Evolutionary conservation across 1,284 basidiomycete species (phyloP).

Genomic region (Rhodotorula sp.): DNA sequence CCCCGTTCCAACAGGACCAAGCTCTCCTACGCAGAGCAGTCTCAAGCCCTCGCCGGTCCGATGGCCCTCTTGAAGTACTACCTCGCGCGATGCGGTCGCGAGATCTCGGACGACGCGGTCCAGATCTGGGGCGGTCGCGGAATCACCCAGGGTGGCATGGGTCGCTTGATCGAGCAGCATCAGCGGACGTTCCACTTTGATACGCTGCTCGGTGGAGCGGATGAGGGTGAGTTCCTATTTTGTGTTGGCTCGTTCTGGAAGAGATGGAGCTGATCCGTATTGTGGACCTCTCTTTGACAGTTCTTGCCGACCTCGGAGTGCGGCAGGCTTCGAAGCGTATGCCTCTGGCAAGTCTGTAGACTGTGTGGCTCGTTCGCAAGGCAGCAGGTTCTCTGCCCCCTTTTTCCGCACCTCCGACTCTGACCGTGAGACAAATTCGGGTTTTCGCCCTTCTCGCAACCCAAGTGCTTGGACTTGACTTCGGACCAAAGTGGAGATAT

Average conservation of each 20-base stretch:
- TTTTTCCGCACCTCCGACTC: no score
- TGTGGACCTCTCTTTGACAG: constrained; percentile 1
- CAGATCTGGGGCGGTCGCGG: constrained; percentile 54
- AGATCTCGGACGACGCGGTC: constrained; percentile 34
- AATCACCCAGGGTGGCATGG: constrained; percentile 63
- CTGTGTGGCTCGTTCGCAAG: no score
- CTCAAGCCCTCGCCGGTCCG: constrained; percentile 40
- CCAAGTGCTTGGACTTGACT: no score
- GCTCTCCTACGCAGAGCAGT: constrained; percentile 41
- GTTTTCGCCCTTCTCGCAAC: no score
- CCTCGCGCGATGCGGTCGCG: constrained; percentile 27
- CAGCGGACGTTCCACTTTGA: constrained; percentile 32
- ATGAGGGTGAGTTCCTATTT: constrained; percentile 14
- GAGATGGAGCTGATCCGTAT: not conserved
- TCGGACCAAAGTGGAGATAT: no score
- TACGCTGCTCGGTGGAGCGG: constrained; percentile 31
- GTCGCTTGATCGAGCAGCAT: constrained; percentile 11
- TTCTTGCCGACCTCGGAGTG: constrained; percentile 38
- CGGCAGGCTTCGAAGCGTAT: constrained; percentile 40
- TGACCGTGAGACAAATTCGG: no score
- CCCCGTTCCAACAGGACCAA: no score
- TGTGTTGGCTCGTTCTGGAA: not conserved
- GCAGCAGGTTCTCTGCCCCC: no score
- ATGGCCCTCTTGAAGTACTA: constrained; percentile 37
- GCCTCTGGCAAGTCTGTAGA: constrained; percentile 36